Evolutionary conservation across 2,329 filamentous ascomycete genomes (phyloP), one percentile per base, ranked within the genome.

Genomic region (Zymoseptoria ardabiliae): DNA sequence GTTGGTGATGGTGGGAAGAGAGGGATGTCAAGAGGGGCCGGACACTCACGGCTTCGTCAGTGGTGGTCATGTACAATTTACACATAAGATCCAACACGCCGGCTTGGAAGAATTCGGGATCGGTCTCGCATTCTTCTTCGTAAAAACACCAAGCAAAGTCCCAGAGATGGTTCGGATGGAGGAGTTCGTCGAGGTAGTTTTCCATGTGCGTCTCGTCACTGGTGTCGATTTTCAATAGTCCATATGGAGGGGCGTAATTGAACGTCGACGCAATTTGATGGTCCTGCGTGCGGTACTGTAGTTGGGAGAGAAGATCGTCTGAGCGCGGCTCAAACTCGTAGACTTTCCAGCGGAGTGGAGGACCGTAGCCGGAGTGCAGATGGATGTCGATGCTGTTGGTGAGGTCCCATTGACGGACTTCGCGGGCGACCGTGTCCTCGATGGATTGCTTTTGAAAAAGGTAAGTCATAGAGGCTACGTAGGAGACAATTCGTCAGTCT

Each of bases 291-390:
- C 70, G 65, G 63, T 76, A 78, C 61, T 79, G 77, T 41, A 75
- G 68, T 56, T 79, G 76, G 7, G 68, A 67, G 7, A 76, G 58
- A 11, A 79, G 64, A 49, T 76, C 74, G 2, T 70, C 61, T 6
- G 72, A 76, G 41, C 69, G 71, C 0, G 78, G 78, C 8, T 70
- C 55, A 55, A 80, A 81, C 57, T 80, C 78, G 62, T 78, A 76
- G 19, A 79, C 69, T 57, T 76, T 75, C 68, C 77, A 78, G 1
- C 69, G 65, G 9, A 80, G 72, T 4, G 74, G 70, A n/a, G 76
- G 76, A 60, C 69, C 73, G 60, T 76, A 75, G 22, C 77, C 74
- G 50, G 74, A 74, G 10, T 75, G 78, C 63, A 80, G 71, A 59
- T 71, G 71, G 19, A 80, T 67, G 9, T 73, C 75, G 55, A 79